Evolutionary conservation across 2,329 filamentous ascomycete species (phyloP).

Genomic region (Colletotrichum sp.): DNA sequence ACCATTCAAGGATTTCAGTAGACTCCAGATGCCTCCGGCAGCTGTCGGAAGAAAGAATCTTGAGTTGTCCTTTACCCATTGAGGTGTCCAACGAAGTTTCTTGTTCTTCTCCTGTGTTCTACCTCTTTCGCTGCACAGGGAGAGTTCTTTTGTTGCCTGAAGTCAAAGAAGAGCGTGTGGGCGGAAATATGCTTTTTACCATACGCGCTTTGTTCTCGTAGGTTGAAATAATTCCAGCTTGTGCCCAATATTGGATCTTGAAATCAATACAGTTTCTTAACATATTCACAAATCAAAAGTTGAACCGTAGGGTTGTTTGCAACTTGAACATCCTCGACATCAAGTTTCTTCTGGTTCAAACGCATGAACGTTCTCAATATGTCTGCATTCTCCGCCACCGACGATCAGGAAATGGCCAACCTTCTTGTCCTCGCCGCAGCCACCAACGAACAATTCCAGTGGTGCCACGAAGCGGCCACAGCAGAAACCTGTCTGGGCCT

Average conservation of each 20-base stretch:
- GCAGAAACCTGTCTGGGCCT: neutral
- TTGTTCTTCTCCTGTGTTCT: neutral
- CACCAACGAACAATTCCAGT: neutral
- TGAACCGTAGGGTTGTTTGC: neutral
- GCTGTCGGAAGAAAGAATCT: neutral
- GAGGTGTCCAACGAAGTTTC: neutral
- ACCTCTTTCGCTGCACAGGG: neutral
- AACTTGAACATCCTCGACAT: too few species aligned
- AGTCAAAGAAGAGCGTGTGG: neutral
- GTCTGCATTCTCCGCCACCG: neutral
- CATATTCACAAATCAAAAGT: neutral
- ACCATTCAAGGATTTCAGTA: neutral
- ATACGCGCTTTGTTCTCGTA: neutral
- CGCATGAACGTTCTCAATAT: neutral
- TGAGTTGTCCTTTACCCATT: neutral
- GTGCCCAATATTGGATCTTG: neutral
- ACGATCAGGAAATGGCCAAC: neutral
- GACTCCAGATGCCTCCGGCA: neutral
- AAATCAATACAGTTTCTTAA: neutral
- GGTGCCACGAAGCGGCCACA: neutral
- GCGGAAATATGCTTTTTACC: fast-evolving
- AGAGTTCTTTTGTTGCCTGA: neutral
- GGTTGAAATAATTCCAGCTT: neutral
- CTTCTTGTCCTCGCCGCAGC: neutral
- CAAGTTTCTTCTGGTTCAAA: too few species aligned